phyloP scores from a whole-genome alignment of 108 stramenopile genomes.

The Cyclotella atomus region DNA sequence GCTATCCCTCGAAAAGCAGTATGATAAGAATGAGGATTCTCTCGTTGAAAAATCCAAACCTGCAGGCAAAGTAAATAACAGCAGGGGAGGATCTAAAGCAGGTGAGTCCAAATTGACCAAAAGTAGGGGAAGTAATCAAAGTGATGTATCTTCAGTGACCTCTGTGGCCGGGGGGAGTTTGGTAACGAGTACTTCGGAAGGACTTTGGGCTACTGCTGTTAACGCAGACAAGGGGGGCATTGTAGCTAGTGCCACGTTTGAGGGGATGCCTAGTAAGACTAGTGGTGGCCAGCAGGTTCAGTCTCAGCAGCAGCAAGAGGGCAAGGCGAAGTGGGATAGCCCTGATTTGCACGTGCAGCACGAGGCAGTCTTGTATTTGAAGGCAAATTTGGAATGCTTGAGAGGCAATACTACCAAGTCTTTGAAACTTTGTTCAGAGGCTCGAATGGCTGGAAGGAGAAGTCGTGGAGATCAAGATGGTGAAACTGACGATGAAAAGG shows the following conservation, averaged over 20 bases:
- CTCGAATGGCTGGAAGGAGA: conserved; percentile 44
- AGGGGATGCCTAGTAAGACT: conserved; percentile 35
- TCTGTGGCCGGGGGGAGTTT: conserved; percentile 18
- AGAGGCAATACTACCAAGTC: conserved; percentile 83
- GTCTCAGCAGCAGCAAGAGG: not conserved
- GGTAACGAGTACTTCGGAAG: conserved; percentile 20
- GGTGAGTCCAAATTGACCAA: conserved; percentile 6
- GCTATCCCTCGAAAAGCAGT: conserved; percentile 31
- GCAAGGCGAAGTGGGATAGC: conserved; percentile 17
- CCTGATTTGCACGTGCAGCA: conserved; percentile 43
- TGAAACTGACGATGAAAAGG: conserved; percentile 1
- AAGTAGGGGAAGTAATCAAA: conserved; percentile 13
- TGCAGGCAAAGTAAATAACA: not conserved
- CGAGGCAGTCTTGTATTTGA: conserved; percentile 73
- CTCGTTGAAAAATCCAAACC: not conserved
- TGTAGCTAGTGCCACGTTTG: conserved; percentile 39
- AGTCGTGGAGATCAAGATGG: conserved; percentile 7
- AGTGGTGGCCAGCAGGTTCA: not conserved
- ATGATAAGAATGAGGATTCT: not conserved
- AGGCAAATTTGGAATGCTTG: conserved; percentile 82
- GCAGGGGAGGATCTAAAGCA: not conserved
- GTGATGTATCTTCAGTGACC: conserved; percentile 11
- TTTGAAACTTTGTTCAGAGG: conserved; percentile 76
- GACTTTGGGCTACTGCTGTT: not conserved
- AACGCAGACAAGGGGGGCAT: conserved; percentile 8